Evolutionary conservation across 208 protist genomes (phyloP).

Genomic region (Trypanosoma theileri): DNA sequence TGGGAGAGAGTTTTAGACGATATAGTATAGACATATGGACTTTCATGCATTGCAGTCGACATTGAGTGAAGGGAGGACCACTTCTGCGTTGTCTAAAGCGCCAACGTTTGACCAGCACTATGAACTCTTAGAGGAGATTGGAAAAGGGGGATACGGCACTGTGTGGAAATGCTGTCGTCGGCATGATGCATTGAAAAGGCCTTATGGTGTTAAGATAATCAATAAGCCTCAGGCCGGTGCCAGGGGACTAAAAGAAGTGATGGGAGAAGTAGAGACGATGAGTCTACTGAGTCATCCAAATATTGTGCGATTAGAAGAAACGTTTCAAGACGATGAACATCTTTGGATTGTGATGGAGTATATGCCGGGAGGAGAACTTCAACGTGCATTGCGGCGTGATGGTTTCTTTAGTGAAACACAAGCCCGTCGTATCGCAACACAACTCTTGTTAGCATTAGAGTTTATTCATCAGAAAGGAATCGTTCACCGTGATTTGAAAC

Average conservation of each 20-base stretch:
- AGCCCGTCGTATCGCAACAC: conserved; percentile 62
- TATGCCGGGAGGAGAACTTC: conserved; percentile 73
- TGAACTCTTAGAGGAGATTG: conserved; percentile 62
- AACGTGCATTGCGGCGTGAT: conserved; percentile 41
- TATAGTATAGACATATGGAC: conserved; percentile 48
- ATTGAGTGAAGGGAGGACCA: conserved; percentile 27
- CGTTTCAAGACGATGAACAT: conserved; percentile 67
- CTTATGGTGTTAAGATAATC: conserved; percentile 84
- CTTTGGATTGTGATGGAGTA: conserved; percentile 94
- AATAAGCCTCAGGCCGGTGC: conserved; percentile 67
- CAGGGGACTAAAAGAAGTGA: conserved; percentile 68
- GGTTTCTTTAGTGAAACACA: conserved; percentile 48
- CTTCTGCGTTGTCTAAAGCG: conserved; percentile 17
- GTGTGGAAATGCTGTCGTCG: conserved; percentile 69
- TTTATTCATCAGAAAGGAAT: conserved; percentile 91
- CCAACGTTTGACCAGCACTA: conserved; percentile 52
- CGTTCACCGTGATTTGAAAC: conserved; percentile 92
- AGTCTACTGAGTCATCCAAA: conserved; percentile 87
- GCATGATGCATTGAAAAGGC: conserved; percentile 32
- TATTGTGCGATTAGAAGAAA: conserved; percentile 89
- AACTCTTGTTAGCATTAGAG: conserved; percentile 84
- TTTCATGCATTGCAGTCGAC: conserved; percentile 74
- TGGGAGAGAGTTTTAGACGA: conserved; percentile 3
- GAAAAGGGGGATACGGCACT: conserved; percentile 81
- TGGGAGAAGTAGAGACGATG: conserved; percentile 92